Percentiles rank a stretch among this genome's conserved stretches.
phyloP scores from a whole-genome alignment of 805 yeast genomes.

The Wickerhamomyces sydowiorum region DNA sequence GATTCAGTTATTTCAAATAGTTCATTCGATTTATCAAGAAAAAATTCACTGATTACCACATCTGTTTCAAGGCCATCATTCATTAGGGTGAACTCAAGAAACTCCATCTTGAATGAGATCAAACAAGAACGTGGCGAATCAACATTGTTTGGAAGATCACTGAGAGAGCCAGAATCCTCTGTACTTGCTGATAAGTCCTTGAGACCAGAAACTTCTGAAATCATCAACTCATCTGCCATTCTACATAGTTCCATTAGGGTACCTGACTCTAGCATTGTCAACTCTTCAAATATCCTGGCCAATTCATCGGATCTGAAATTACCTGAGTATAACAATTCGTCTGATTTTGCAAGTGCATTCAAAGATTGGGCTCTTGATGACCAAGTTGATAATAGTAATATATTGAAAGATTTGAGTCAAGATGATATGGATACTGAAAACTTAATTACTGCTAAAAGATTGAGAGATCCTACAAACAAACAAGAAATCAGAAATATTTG shows the following conservation, averaged over 20 bases:
- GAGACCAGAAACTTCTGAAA: no score
- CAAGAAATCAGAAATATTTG: constrained; percentile 15
- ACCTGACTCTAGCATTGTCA: background rate
- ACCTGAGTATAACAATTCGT: constrained; percentile 41
- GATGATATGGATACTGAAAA: background rate
- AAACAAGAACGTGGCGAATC: background rate
- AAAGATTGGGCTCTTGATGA: constrained; percentile 23
- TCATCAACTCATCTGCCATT: constrained; percentile 4
- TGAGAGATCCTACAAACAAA: background rate
- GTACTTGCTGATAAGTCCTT: background rate
- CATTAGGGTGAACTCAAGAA: constrained; percentile 17
- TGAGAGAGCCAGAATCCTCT: background rate
- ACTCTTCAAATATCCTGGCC: background rate
- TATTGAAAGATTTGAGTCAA: background rate
- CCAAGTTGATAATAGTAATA: background rate
- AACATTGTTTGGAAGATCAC: background rate
- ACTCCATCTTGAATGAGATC: constrained; percentile 8
- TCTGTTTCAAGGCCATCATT: constrained; percentile 18
- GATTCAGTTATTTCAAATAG: constrained; percentile 5
- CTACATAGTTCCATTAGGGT: background rate
- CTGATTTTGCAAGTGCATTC: constrained; percentile 43
- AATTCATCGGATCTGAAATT: constrained; percentile 15
- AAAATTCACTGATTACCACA: constrained; percentile 17
- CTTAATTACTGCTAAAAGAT: background rate
- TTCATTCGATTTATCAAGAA: constrained; percentile 4